phyloP scores from a whole-genome alignment of 1,284 basidiomycete species.

The Fomitopsis betulina region DNA sequence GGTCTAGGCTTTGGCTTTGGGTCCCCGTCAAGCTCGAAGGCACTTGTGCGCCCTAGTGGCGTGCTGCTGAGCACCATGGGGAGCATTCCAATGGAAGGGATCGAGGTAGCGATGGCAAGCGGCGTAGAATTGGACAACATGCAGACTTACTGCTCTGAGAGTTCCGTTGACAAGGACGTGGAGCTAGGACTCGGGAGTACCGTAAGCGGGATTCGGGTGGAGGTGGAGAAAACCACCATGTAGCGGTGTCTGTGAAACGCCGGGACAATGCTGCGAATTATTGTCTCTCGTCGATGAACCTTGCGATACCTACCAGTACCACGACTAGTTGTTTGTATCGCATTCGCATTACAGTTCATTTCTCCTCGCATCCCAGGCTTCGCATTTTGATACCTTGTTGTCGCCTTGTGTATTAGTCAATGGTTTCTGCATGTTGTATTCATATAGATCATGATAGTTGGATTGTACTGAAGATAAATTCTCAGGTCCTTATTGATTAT shows the following conservation, averaged over 20 bases:
- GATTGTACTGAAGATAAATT: not conserved
- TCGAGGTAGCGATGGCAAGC: slow-evolving; percentile 27
- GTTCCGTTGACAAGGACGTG: slow-evolving; percentile 28
- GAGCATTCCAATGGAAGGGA: slow-evolving; percentile 41
- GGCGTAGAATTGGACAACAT: slow-evolving; percentile 47
- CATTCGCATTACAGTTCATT: not conserved
- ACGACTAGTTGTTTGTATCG: not conserved
- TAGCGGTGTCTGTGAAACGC: slow-evolving; percentile 20
- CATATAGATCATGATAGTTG: not conserved
- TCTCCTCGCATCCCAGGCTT: not conserved
- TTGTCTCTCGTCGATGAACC: not conserved
- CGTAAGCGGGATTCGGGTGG: slow-evolving; percentile 54
- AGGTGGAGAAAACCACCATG: slow-evolving; percentile 61
- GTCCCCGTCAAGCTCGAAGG: slow-evolving; percentile 27
- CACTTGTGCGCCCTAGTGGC: slow-evolving; percentile 33
- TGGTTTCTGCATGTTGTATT: not conserved
- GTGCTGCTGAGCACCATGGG: slow-evolving; percentile 66
- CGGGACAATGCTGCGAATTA: not conserved
- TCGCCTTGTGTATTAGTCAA: not conserved
- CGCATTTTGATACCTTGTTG: not conserved
- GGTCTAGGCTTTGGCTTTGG: slow-evolving; percentile 28
- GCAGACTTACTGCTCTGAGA: slow-evolving; percentile 42
- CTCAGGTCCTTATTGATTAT: too few species aligned
- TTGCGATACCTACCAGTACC: not conserved
- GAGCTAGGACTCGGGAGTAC: slow-evolving; percentile 33